phyloP scores from a whole-genome alignment of 768 basidiomycete species.

The Candolleomyces aberdarensis region DNA sequence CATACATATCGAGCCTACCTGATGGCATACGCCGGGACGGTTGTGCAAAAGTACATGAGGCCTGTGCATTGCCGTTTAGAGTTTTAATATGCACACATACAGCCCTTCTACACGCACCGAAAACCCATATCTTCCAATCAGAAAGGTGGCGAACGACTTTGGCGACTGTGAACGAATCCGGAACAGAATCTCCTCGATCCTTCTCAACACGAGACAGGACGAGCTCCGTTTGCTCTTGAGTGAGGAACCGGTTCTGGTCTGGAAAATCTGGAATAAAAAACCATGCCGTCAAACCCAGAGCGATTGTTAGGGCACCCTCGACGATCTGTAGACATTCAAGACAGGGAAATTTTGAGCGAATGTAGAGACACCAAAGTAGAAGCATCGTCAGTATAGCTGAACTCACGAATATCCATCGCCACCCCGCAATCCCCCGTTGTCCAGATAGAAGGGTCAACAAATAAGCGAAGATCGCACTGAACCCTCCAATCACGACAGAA shows the following conservation, averaged over 20 bases:
- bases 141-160: constrained; percentile 35
- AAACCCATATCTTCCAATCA: constrained; percentile 51
- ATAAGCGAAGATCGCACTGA: constrained; percentile 48
- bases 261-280: constrained; percentile 46
- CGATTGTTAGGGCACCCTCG: constrained; percentile 46
- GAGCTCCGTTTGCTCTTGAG: constrained; percentile 36
- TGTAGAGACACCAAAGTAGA: not conserved
- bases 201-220: constrained; percentile 42
- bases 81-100: not conserved
- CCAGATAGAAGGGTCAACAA: constrained; percentile 39
- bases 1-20: constrained; percentile 28
- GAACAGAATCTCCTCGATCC: constrained; percentile 49
- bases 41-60: constrained; percentile 49
- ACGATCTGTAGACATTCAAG: constrained; percentile 36
- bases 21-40: constrained; percentile 47
- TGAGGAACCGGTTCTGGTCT: constrained; percentile 45
- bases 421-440: constrained; percentile 38
- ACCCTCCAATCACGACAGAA: constrained; percentile 41
- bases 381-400: not conserved
- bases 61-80: constrained; percentile 19
- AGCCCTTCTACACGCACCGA: constrained; percentile 25
- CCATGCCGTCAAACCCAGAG: constrained; percentile 41
- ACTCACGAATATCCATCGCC: constrained; percentile 54
- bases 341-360: not conserved
- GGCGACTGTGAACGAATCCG: constrained; percentile 35